Base-by-base conservation (phyloP, 2,329 filamentous ascomycete genomes). In the Chaetomiaceae sp. region DNA sequence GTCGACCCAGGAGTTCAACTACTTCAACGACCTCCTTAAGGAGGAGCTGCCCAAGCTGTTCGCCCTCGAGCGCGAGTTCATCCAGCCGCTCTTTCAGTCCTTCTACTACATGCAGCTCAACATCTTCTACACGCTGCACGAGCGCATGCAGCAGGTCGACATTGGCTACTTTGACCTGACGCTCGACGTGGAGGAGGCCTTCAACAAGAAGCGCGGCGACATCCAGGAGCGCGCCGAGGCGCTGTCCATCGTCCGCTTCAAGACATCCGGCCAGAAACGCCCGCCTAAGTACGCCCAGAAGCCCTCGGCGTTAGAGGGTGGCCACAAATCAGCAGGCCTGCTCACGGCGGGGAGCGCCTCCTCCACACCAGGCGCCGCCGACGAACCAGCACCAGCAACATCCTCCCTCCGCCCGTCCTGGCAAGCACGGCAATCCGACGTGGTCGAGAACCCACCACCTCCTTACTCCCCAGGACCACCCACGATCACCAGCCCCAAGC, bases 81-180 rank as follows among this genome's bases (percentile, higher is more conserved):
- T 99, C 68, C 85, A 89, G 60, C 93, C 93, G 3, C 81, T 99
- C 7, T 99, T 99, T 77, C 93, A 97, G 68, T 95, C 89, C 9
- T 99, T 99, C 74, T 99, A 99, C 73, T 99, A 97, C 76, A 99
- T 99, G 93, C 93, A 99, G 70, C 81, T 99, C 58, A 99, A 99
- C 70, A 89, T 99, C 58, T 99, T 97, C 70, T 99, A 99, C 71
- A 99, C 93, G 1, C 77, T 99, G 48, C 93, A 99, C 68, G 92
- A 97, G 71, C 89, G 86, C 71, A 99, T 99, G 93, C 93, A 99
- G 73, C 83, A 80, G 59, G 90, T 95, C 68, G 91, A 97, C 65
- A 99, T 99, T 65, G 90, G 90, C 55, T 99, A 99, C 72, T 99
- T 99, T 69, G 88, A 99, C 68, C 79, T 99, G 45, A 88, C 87